Evolutionary conservation across 2,329 filamentous ascomycete genomes (phyloP).

Genomic region (Akanthomyces lecanii): DNA sequence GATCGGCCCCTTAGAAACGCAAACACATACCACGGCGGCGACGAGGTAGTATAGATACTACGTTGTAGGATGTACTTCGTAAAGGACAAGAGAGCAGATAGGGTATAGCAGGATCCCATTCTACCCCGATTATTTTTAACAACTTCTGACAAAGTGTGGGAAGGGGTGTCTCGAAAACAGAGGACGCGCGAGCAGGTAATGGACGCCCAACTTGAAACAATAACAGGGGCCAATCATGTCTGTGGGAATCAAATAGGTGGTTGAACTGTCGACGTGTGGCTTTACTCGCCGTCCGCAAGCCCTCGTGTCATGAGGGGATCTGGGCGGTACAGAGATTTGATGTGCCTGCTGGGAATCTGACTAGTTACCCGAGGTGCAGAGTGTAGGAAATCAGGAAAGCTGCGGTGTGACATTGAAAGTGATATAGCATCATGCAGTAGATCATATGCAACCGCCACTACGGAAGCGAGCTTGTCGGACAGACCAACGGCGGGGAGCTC

Average conservation of each 20-base stretch:
- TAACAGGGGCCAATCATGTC: neutral
- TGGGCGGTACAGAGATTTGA: neutral
- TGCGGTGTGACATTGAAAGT: too few relatives aligned
- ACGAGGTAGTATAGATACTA: slow-evolving; percentile 6
- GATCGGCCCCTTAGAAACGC: neutral
- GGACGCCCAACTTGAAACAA: neutral
- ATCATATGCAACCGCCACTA: neutral
- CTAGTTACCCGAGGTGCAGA: neutral
- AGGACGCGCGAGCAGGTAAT: neutral
- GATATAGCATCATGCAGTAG: neutral
- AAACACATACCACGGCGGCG: neutral
- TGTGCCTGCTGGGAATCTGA: neutral
- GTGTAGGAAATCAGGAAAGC: neutral
- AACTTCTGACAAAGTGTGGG: neutral
- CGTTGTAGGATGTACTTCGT: neutral
- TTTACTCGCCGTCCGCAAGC: neutral
- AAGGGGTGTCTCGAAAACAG: neutral
- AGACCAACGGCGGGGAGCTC: neutral
- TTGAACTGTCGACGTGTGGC: neutral
- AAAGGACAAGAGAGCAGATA: neutral
- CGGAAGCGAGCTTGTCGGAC: neutral
- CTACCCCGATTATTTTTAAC: slow-evolving; percentile 8
- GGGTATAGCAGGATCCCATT: neutral
- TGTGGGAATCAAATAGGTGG: neutral
- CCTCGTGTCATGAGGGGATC: neutral